A percentile compares a stretch with the other conserved stretches of the same genome.
Conservation (phyloP, 2,329 filamentous ascomycete species). For the Elsinoe australis region DNA sequence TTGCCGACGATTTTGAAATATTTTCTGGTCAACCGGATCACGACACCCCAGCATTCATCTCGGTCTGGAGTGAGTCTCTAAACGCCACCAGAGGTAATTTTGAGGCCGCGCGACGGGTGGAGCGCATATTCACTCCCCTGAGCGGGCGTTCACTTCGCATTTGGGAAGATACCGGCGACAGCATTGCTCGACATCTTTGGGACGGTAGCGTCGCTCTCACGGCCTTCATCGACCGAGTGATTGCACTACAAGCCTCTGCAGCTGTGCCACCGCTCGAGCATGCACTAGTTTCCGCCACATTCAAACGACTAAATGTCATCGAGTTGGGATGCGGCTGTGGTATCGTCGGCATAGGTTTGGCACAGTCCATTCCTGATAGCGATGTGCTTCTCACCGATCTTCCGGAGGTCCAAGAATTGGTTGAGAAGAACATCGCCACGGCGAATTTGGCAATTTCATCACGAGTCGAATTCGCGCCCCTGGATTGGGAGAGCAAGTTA, state of each 20-base stretch:
- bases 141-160: slow-evolving; percentile 41
- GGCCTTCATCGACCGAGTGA: slow-evolving; percentile 43
- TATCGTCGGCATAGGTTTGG: slow-evolving; percentile 58
- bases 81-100: slow-evolving; percentile 32
- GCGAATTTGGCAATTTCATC: slow-evolving; percentile 39
- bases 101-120: slow-evolving; percentile 46
- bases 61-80: slow-evolving; percentile 48
- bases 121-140: slow-evolving; percentile 46
- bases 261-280: slow-evolving; percentile 33
- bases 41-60: slow-evolving; percentile 42
- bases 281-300: slow-evolving; percentile 33
- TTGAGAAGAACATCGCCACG: slow-evolving; percentile 47
- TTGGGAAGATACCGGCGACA: slow-evolving; percentile 65
- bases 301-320: slow-evolving; percentile 44
- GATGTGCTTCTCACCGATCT: slow-evolving; percentile 58
- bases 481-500: slow-evolving; percentile 57
- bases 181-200: slow-evolving; percentile 66
- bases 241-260: slow-evolving; percentile 28
- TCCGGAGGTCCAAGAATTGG: slow-evolving; percentile 54
- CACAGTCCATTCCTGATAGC: slow-evolving; percentile 45
- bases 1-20: slow-evolving; percentile 25
- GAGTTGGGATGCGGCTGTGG: slow-evolving; percentile 64
- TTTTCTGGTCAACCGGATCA: not conserved
- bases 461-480: slow-evolving; percentile 41
- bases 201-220: slow-evolving; percentile 54